Conservation (phyloP, 495 filamentous ascomycete genomes). For the Penicillium egyptiacum region DNA sequence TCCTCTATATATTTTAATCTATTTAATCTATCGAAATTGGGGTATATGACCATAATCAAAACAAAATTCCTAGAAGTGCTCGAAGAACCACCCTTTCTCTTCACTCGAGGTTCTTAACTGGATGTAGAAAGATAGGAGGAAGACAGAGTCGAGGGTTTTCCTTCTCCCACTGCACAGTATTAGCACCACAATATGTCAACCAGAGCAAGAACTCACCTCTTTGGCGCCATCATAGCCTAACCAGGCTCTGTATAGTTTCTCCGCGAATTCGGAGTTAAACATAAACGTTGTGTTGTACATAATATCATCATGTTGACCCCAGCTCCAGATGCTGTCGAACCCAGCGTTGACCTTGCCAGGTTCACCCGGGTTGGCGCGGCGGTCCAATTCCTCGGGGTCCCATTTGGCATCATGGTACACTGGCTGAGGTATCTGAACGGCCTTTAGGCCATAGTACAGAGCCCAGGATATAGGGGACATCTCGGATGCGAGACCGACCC, state of each 20-base stretch:
- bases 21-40: not conserved
- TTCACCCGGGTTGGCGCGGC: conserved; percentile 60
- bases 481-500: conserved; percentile 63
- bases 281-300: conserved; percentile 19
- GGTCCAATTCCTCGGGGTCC: conserved; percentile 53
- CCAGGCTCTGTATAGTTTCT: conserved; percentile 61
- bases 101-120: conserved; percentile 47
- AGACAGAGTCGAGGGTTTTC: conserved; percentile 52
- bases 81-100: not conserved
- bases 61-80: not conserved
- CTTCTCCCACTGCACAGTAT: conserved; percentile 47
- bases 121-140: conserved; percentile 56
- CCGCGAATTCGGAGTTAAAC: conserved; percentile 52
- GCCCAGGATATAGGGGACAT: conserved; percentile 65
- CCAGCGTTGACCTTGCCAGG: conserved; percentile 18
- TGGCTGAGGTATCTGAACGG: conserved; percentile 47
- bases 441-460: conserved; percentile 67
- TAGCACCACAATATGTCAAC: not conserved
- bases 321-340: conserved; percentile 23
- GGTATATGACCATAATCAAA: not conserved
- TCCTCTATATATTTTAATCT: no score
- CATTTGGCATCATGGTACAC: conserved; percentile 64
- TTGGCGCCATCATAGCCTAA: conserved; percentile 56
- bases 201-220: conserved; percentile 23
- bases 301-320: conserved; percentile 22